Evolutionary conservation across 495 filamentous ascomycete genomes (phyloP), one percentile per base, ranked within the genome.

Genomic region (Penicillium robsamsonii): DNA sequence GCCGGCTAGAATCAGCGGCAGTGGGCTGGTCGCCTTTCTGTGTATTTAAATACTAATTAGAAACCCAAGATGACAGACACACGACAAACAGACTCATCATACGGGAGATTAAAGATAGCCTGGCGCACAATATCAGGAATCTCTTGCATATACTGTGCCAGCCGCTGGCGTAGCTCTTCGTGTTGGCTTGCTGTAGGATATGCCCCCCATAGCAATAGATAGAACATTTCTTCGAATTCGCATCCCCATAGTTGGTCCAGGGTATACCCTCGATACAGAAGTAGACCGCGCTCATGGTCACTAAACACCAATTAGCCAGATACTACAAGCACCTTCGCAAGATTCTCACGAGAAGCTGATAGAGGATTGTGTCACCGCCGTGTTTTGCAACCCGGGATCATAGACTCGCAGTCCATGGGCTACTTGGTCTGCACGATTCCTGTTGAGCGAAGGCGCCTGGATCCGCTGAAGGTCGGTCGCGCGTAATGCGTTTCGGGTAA

Each of bases 301-400:
- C 73, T 75, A 22, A 4, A 2, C 8, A 40, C 1, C 4, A 22
- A 22, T 54, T 9, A 60, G 44, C 24, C 9, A 13, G 15, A 12
- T 2, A n/a, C 6, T 22, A 5, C 6, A 35, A 9, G 10, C 17
- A 25, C 1, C 46, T 17, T 7, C 3, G 2, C 18, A 1, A 59
- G 72, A 45, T 78, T 30, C 60, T 47, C 54, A 82, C 74, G 79
- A 81, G 56, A 78, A 80, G 20, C 75, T 83, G 49, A 84, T 82
- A 7, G 64, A 66, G 5, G 76, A 74, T 52, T 78, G 67, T 15
- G 75, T 70, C 11, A 79, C 76, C 0, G 79, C 76, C 5, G 82
- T 84, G 62, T 84, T 84, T 31, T 77, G 70, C 56, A 80, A 73
- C 1, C 78, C 82, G 1, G 79, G 79, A 61, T 84, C 82, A 44